A percentile compares a stretch with the other conserved stretches of the same genome.
phyloP scores from a whole-genome alignment of 2,329 filamentous ascomycete genomes.

The Talaromyces sp. region DNA sequence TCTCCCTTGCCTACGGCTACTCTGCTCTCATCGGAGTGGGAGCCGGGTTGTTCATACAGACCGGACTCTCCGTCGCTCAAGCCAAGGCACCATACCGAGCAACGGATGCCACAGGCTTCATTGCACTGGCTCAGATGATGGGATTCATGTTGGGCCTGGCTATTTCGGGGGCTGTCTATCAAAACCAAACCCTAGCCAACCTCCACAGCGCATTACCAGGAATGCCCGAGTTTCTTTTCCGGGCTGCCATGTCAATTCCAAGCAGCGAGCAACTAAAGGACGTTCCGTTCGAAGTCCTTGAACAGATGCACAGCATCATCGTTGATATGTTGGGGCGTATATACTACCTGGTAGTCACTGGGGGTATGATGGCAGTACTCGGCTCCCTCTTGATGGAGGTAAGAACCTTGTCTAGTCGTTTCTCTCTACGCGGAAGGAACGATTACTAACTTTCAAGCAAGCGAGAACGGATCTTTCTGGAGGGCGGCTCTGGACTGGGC shows the following conservation, averaged over 20 bases:
- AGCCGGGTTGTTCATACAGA: constrained; percentile 22
- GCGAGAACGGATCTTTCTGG: constrained; percentile 17
- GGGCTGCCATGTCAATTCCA: no score
- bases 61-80: constrained; percentile 21
- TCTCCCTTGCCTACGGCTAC: constrained; percentile 17
- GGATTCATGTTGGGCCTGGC: constrained; percentile 20
- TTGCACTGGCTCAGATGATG: constrained; percentile 21
- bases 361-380: constrained; percentile 22
- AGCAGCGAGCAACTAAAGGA: no score
- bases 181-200: constrained; percentile 12
- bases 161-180: constrained; percentile 22
- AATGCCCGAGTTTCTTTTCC: no score
- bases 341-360: constrained; percentile 24
- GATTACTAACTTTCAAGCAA: neutral
- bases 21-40: constrained; percentile 21
- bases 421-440: no score
- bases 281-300: constrained; percentile 9
- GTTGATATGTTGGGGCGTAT: constrained; percentile 20
- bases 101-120: constrained; percentile 17
- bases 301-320: no score
- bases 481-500: neutral
- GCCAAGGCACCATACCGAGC: constrained; percentile 14
- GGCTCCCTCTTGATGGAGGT: constrained; percentile 22
- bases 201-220: constrained; percentile 14
- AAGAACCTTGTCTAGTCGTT: neutral